Percentiles rank a stretch among this genome's conserved stretches.
Conservation (phyloP, 495 filamentous ascomycete species). For the Thozetella sp. region DNA sequence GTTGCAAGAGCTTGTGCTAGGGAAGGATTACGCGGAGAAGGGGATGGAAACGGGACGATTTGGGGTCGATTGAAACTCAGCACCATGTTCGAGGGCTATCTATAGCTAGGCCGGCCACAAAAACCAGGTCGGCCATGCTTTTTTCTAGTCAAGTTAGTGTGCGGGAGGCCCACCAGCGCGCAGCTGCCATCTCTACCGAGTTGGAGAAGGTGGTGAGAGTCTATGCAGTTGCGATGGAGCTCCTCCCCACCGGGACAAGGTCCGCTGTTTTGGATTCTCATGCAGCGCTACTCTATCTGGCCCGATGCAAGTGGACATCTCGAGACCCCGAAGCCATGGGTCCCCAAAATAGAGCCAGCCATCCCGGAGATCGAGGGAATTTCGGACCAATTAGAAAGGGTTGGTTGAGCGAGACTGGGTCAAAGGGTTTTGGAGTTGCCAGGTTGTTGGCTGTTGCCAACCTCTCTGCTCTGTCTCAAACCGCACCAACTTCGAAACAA, state of each 20-base stretch:
- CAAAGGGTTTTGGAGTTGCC: neutral
- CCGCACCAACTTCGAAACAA: neutral
- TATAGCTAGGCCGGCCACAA: neutral
- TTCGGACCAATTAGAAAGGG: neutral
- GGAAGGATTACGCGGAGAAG: neutral
- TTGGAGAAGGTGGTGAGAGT: neutral
- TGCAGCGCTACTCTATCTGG: neutral
- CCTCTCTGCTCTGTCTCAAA: neutral
- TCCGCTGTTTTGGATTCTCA: neutral
- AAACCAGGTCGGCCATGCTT: neutral
- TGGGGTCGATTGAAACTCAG: neutral
- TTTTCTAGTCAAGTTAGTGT: no score
- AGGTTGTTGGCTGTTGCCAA: neutral
- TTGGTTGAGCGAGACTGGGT: neutral
- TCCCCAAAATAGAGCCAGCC: neutral
- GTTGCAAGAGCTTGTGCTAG: neutral
- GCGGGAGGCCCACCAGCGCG: neutral
- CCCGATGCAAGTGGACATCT: no score
- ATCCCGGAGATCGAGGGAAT: neutral
- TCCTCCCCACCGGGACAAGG: neutral
- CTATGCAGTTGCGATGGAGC: neutral
- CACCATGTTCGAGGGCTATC: neutral
- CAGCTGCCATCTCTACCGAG: neutral
- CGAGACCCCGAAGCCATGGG: neutral
- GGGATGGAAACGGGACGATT: neutral